Conservation (phyloP, 2,329 filamentous ascomycete species). For the Penicillium sp. region DNA sequence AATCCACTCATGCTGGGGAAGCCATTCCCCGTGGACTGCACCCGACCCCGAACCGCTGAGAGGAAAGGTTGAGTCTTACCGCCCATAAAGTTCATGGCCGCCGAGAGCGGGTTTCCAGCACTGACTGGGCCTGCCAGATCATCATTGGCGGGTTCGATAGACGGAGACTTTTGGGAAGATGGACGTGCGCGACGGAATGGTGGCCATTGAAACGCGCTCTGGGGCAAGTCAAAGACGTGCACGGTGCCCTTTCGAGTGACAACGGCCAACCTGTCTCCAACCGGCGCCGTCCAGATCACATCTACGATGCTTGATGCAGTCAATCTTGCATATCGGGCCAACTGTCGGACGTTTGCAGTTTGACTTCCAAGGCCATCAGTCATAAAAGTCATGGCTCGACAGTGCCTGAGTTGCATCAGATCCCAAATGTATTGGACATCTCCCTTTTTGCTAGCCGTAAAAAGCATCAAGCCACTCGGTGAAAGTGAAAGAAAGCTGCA, state of each 20-base stretch:
- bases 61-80: slow-evolving; percentile 57
- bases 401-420: slow-evolving; percentile 43
- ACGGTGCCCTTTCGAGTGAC: slow-evolving; percentile 93
- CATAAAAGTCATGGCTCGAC: slow-evolving; percentile 34
- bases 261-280: slow-evolving; percentile 77
- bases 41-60: slow-evolving; percentile 56
- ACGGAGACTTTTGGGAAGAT: slow-evolving; percentile 28
- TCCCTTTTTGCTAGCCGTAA: slow-evolving; percentile 45
- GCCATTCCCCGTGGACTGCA: slow-evolving; percentile 42
- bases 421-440: slow-evolving; percentile 49
- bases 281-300: slow-evolving; percentile 76
- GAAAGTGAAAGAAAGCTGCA: slow-evolving; percentile 47
- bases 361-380: slow-evolving; percentile 29
- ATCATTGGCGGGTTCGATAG: slow-evolving; percentile 41
- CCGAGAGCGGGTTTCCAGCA: slow-evolving; percentile 51
- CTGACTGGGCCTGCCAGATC: slow-evolving; percentile 42
- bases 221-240: slow-evolving; percentile 82
- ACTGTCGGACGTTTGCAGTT: slow-evolving; percentile 60
- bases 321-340: slow-evolving; percentile 84
- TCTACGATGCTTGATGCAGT: slow-evolving; percentile 88
- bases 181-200: slow-evolving; percentile 53
- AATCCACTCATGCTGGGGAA: slow-evolving; percentile 41
- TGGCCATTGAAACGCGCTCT: slow-evolving; percentile 80
- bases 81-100: slow-evolving; percentile 64
- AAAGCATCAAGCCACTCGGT: slow-evolving; percentile 42